Evolutionary conservation across 257 asterid genomes (phyloP).

Genomic region (Leptodermis oblonga): DNA sequence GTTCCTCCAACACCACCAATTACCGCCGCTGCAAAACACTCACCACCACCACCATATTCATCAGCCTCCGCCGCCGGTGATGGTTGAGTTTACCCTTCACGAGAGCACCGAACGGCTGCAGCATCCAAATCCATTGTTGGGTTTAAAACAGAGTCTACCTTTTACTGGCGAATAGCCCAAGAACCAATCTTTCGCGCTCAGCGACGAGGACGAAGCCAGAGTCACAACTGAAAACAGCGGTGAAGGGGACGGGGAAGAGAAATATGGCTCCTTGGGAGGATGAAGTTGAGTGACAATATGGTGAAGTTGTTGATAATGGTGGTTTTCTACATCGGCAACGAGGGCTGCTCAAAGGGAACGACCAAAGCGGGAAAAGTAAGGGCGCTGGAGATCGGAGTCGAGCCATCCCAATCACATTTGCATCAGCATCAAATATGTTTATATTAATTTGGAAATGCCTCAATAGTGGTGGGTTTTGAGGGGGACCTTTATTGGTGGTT

Average conservation of each 20-base stretch:
- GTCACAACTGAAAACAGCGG: constrained; percentile 42
- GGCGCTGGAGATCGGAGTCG: constrained; percentile 87
- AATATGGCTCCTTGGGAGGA: constrained; percentile 72
- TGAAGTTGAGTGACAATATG: constrained; percentile 98
- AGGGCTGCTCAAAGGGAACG: constrained; percentile 56
- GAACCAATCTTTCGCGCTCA: constrained; percentile 38
- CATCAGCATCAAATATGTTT: too few relatives aligned
- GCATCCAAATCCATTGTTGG: constrained; percentile 19
- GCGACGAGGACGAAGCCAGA: constrained; percentile 84
- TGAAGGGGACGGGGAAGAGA: constrained; percentile 50
- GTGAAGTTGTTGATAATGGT: constrained; percentile 73
- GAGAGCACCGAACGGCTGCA: constrained; percentile 37
- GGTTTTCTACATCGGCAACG: constrained; percentile 87
- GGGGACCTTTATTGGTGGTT: too few relatives aligned
- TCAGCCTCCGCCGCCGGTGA: constrained; percentile 19
- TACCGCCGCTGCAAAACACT: constrained; percentile 38
- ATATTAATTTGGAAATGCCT: too few relatives aligned
- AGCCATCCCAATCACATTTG: too few relatives aligned
- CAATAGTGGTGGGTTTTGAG: too few relatives aligned
- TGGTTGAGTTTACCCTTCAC: constrained; percentile 28
- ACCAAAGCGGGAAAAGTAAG: constrained; percentile 43
- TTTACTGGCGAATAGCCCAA: constrained; percentile 38
- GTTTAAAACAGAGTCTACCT: constrained; percentile 39
- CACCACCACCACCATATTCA: constrained; percentile 20
- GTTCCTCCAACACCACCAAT: constrained; percentile 57